These are phyloP conservation scores for Lathyrus tuberosus DNA, from an alignment of 306 rosid genomes.

Conservation along the genomic window DNA sequence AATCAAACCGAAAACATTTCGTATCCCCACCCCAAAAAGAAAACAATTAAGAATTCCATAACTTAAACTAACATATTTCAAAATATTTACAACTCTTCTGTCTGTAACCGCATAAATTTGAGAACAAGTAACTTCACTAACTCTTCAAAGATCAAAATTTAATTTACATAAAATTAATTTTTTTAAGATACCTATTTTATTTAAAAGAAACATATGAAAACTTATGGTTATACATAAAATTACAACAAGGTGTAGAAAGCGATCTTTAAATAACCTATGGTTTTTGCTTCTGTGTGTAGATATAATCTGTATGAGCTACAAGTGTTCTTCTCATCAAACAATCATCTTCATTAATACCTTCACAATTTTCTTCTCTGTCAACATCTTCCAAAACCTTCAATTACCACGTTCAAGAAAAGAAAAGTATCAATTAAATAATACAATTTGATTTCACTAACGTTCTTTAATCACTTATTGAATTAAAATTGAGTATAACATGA, in stretches of 20 bases:
- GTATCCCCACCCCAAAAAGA: neutral
- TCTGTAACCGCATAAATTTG: slow-evolving; percentile 22
- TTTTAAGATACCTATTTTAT: neutral
- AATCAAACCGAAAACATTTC: neutral
- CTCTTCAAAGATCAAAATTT: slow-evolving; percentile 4
- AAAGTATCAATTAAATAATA: neutral
- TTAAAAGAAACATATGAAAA: slow-evolving; percentile 4
- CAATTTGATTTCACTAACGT: neutral
- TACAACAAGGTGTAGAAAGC: slow-evolving; percentile 18
- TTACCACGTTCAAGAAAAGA: slow-evolving; percentile 4
- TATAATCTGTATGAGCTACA: slow-evolving; percentile 80
- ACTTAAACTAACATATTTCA: neutral
- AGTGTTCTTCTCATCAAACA: slow-evolving; percentile 89
- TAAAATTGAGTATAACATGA: neutral
- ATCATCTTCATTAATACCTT: slow-evolving; percentile 68
- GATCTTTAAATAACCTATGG: slow-evolving; percentile 44
- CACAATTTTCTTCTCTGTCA: slow-evolving; percentile 61
- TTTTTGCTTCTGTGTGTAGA: slow-evolving; percentile 74
- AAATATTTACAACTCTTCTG: slow-evolving; percentile 15
- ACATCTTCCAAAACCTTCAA: slow-evolving; percentile 52
- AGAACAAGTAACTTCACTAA: slow-evolving; percentile 1
- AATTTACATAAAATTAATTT: neutral
- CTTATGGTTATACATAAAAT: slow-evolving; percentile 36
- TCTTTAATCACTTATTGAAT: neutral
- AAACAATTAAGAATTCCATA: neutral